Conservation (phyloP, 257 asterid genomes). For the Linderniella brevidens region DNA sequence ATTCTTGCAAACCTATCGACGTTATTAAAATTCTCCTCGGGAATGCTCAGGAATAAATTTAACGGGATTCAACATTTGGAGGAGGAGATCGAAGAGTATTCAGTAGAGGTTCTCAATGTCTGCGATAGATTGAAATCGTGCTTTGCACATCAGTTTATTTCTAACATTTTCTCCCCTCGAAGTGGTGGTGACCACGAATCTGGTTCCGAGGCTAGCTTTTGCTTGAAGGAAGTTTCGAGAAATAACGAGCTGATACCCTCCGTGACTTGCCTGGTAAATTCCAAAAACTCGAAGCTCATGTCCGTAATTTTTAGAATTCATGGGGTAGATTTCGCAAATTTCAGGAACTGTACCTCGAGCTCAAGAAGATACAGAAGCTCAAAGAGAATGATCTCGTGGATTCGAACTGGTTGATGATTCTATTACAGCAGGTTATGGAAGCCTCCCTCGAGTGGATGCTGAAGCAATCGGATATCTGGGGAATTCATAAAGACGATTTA, state of each 20-base stretch:
- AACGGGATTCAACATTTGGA: constrained; percentile 24
- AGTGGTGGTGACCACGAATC: constrained; percentile 17
- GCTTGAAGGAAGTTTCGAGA: constrained; percentile 19
- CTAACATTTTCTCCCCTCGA: constrained; percentile 21
- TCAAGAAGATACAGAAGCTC: constrained; percentile 40
- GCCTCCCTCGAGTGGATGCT: constrained; percentile 28
- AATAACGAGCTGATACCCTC: constrained; percentile 28
- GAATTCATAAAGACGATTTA: constrained; percentile 12
- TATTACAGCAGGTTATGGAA: constrained; percentile 34
- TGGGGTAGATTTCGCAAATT: constrained; percentile 7
- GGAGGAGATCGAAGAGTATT: constrained; percentile 28
- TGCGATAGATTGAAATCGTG: constrained; percentile 21
- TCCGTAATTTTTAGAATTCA: neutral
- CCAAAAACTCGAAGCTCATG: neutral
- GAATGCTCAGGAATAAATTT: constrained; percentile 22
- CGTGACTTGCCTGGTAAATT: constrained; percentile 48
- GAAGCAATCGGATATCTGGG: constrained; percentile 17
- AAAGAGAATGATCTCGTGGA: constrained; percentile 30
- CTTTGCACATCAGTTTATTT: constrained; percentile 32
- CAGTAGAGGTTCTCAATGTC: constrained; percentile 18
- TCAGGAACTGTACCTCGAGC: constrained; percentile 49
- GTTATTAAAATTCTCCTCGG: constrained; percentile 22
- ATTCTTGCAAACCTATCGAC: constrained; percentile 42
- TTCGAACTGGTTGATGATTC: constrained; percentile 27
- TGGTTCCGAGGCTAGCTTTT: constrained; percentile 15